phyloP scores from a whole-genome alignment of 2,329 filamentous ascomycete species.

The Emydomyces testavorans region DNA sequence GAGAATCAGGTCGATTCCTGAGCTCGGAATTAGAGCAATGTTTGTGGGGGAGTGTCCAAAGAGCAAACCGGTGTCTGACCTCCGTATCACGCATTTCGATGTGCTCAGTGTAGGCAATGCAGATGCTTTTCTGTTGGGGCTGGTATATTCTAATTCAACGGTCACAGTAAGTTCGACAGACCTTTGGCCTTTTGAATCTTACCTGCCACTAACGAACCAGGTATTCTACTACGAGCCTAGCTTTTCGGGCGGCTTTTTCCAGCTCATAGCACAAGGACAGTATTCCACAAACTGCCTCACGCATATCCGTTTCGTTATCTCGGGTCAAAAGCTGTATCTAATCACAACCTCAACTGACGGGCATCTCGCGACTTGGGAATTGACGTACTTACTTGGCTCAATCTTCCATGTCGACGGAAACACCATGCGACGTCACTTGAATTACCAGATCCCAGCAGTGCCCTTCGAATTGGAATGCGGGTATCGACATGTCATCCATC shows the following conservation, averaged over 20 bases:
- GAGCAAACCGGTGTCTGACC: slow-evolving; percentile 46
- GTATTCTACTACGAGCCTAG: slow-evolving; percentile 35
- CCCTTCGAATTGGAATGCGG: slow-evolving; percentile 25
- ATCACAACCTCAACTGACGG: slow-evolving; percentile 75
- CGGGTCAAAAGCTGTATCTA: slow-evolving; percentile 34
- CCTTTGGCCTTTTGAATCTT: slow-evolving; percentile 1
- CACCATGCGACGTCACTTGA: not conserved
- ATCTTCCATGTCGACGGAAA: slow-evolving; percentile 22
- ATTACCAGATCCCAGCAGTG: not conserved
- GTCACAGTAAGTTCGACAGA: slow-evolving; percentile 42
- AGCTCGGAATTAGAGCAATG: slow-evolving; percentile 42
- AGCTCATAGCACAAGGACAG: slow-evolving; percentile 41
- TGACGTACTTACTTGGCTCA: slow-evolving; percentile 24
- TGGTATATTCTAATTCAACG: slow-evolving; percentile 76
- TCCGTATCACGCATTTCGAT: slow-evolving; percentile 74
- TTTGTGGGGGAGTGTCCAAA: slow-evolving; percentile 42
- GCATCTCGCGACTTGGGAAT: slow-evolving; percentile 52
- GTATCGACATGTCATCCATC: slow-evolving; percentile 50
- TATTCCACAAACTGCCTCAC: slow-evolving; percentile 70
- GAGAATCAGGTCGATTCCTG: slow-evolving; percentile 49
- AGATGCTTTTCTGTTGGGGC: slow-evolving; percentile 47
- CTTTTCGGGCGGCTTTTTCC: slow-evolving; percentile 20
- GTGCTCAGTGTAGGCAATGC: slow-evolving; percentile 30
- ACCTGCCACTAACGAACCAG: slow-evolving; percentile 26
- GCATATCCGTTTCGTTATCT: slow-evolving; percentile 40